Evolutionary conservation across 306 rosid species (phyloP).

Genomic region (Begonia fuchsioides): DNA sequence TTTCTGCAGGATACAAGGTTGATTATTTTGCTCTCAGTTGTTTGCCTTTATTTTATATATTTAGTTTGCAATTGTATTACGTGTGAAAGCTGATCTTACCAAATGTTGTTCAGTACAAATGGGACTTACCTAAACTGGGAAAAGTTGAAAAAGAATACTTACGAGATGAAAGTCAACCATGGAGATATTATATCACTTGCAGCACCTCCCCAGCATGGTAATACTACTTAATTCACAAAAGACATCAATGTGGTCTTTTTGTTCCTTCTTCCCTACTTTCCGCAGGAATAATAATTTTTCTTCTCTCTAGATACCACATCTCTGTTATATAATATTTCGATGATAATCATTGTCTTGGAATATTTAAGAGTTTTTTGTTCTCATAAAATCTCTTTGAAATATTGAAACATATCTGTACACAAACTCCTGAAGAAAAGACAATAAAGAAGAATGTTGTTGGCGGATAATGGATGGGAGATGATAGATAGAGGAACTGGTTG

Average conservation of each 20-base stretch:
- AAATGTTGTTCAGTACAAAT: constrained; percentile 49
- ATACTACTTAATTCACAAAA: not conserved
- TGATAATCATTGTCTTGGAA: too few relatives aligned
- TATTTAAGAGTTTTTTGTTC: too few relatives aligned
- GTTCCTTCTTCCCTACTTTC: too few relatives aligned
- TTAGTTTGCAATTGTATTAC: not conserved
- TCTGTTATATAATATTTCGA: too few relatives aligned
- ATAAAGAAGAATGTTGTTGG: too few relatives aligned
- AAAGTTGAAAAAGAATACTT: constrained; percentile 37
- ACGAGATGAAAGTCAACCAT: constrained; percentile 55
- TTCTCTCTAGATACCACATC: too few relatives aligned
- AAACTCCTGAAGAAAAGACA: too few relatives aligned
- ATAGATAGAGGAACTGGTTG: too few relatives aligned
- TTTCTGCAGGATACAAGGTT: constrained; percentile 80
- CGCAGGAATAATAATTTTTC: too few relatives aligned
- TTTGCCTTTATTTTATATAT: not conserved
- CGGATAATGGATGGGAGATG: too few relatives aligned
- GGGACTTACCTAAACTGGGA: constrained; percentile 89
- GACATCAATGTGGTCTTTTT: not conserved
- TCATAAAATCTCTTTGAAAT: too few relatives aligned
- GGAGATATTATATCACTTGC: constrained; percentile 84
- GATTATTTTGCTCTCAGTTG: constrained; percentile 4
- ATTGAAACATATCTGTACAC: too few relatives aligned
- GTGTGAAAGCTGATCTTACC: constrained; percentile 12
- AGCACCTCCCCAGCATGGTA: constrained; percentile 83